phyloP scores from a whole-genome alignment of 352 stramenopile species.

The Phytophthora foliorum region DNA sequence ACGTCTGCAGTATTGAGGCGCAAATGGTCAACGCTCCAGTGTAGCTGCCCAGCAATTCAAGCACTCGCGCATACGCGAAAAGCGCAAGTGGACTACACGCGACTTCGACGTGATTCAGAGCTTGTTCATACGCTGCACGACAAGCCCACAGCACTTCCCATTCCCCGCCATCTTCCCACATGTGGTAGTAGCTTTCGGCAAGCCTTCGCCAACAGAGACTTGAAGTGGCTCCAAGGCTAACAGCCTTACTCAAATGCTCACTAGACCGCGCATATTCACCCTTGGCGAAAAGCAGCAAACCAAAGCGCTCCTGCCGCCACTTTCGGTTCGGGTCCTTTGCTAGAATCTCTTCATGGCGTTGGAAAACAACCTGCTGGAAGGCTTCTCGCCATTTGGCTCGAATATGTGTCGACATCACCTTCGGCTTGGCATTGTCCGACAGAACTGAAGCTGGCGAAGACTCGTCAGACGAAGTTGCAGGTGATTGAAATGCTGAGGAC shows the following conservation, averaged over 20 bases:
- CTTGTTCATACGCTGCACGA: constrained; percentile 65
- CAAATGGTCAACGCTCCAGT: constrained; percentile 55
- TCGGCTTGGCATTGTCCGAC: constrained; percentile 4
- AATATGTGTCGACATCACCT: constrained; percentile 18
- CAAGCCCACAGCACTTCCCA: constrained; percentile 77
- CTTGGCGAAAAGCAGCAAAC: constrained; percentile 55
- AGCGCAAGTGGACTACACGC: constrained; percentile 56
- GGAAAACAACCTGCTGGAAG: constrained; percentile 58
- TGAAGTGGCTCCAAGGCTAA: constrained; percentile 54
- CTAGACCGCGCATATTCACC: constrained; percentile 50
- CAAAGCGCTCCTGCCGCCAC: constrained; percentile 78
- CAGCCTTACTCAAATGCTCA: constrained; percentile 57
- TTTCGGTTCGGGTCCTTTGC: constrained; percentile 61
- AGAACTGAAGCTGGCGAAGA: background rate
- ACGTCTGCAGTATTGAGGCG: constrained; percentile 60
- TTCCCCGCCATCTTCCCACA: constrained; percentile 54
- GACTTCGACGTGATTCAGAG: constrained; percentile 60
- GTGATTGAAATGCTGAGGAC: background rate
- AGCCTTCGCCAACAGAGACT: constrained; percentile 65
- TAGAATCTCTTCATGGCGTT: constrained; percentile 69
- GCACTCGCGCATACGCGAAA: constrained; percentile 60
- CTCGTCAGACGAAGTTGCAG: background rate
- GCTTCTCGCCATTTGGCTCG: constrained; percentile 49
- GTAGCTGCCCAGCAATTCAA: constrained; percentile 64
- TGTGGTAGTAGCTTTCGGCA: constrained; percentile 61